A percentile compares a stretch with the other conserved stretches of the same genome.
Evolutionary conservation across 2,329 filamentous ascomycete species (phyloP).

Genomic region (Venturia pyrina): DNA sequence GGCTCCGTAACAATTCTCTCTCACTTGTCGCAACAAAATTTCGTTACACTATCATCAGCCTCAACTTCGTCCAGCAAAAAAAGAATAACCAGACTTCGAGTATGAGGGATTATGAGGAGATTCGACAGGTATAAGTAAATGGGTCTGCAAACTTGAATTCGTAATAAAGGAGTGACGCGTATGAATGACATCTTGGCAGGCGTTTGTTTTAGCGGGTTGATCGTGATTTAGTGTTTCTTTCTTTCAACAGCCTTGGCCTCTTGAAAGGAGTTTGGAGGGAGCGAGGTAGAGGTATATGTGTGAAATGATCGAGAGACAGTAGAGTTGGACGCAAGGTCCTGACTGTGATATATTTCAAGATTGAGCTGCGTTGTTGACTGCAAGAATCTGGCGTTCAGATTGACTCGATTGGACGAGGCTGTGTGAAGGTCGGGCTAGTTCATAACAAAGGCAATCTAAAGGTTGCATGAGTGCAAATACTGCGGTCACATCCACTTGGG

Average conservation of each 20-base stretch:
- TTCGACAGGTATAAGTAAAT: constrained; percentile 13
- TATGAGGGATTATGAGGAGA: neutral
- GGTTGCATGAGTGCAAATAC: too few species aligned
- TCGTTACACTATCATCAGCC: neutral
- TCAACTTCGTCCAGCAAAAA: neutral
- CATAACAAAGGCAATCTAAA: too few species aligned
- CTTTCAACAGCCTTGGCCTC: neutral
- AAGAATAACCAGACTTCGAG: neutral
- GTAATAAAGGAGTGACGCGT: constrained; percentile 24
- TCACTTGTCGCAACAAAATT: neutral
- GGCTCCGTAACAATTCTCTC: constrained; percentile 19
- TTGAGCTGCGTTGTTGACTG: too few species aligned
- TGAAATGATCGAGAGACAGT: too few species aligned
- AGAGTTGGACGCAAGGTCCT: too few species aligned
- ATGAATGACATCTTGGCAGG: constrained; percentile 15
- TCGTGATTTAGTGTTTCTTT: neutral
- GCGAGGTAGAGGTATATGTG: neutral
- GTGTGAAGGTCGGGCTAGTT: too few species aligned
- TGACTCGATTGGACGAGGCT: too few species aligned
- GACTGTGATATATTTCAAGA: too few species aligned
- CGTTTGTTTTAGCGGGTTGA: neutral
- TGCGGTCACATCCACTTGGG: too few species aligned
- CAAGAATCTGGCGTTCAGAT: too few species aligned
- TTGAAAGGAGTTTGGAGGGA: neutral
- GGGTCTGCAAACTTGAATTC: constrained; percentile 22